Percentiles rank a stretch among this genome's conserved stretches.
phyloP scores from a whole-genome alignment of 2,329 filamentous ascomycete species.

The Endothia cerciana region DNA sequence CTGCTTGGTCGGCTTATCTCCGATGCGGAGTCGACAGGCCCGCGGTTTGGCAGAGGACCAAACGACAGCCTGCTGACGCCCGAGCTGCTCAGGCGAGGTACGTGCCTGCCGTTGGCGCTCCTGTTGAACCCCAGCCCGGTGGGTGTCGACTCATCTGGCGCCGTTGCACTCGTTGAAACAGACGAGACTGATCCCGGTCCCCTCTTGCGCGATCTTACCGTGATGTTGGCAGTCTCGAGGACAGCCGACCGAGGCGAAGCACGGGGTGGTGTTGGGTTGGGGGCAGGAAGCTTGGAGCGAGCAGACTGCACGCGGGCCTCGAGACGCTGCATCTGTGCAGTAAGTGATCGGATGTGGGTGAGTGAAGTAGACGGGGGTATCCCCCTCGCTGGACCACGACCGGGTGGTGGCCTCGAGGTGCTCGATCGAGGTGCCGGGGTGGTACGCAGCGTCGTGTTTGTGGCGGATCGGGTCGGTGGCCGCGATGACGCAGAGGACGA shows the following conservation, averaged over 20 bases:
- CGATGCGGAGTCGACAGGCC: conserved; percentile 45
- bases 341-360: conserved; percentile 89
- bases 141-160: conserved; percentile 53
- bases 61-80: conserved; percentile 67
- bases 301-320: conserved; percentile 92
- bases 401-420: conserved; percentile 48
- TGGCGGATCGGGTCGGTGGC: conserved; percentile 45
- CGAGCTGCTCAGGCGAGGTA: conserved; percentile 63
- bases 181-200: conserved; percentile 60
- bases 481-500: conserved; percentile 40
- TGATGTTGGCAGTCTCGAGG: conserved; percentile 50
- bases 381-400: conserved; percentile 51
- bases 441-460: conserved; percentile 49
- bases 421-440: conserved; percentile 49
- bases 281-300: conserved; percentile 87
- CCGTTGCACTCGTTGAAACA: conserved; percentile 45
- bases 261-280: conserved; percentile 75
- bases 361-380: conserved; percentile 71
- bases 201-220: conserved; percentile 72
- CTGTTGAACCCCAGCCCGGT: conserved; percentile 43
- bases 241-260: conserved; percentile 69
- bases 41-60: conserved; percentile 60
- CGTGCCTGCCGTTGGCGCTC: conserved; percentile 48
- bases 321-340: conserved; percentile 95
- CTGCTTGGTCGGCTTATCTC: conserved; percentile 72